These are phyloP conservation scores for Salvia hispanica DNA, from an alignment of 257 asterid species.

Conservation along the genomic window DNA sequence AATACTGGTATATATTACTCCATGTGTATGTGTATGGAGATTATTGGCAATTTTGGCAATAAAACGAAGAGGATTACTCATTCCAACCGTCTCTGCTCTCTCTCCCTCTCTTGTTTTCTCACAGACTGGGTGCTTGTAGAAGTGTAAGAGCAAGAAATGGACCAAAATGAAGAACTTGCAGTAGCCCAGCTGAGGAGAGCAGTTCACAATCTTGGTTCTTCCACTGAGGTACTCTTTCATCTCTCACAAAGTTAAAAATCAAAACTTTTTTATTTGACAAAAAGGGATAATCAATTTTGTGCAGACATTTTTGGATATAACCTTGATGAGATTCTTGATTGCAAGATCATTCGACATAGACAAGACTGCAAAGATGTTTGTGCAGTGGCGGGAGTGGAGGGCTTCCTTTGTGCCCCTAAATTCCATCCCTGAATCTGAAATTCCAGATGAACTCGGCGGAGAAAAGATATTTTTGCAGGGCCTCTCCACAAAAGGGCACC, in stretches of 20 bases:
- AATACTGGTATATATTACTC: not conserved
- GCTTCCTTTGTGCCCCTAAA: conserved; percentile 61
- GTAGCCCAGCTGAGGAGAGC: conserved; percentile 64
- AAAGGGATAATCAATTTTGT: not conserved
- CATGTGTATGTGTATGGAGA: not conserved
- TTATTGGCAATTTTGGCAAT: not conserved
- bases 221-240: conserved; percentile 48
- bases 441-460: conserved; percentile 56
- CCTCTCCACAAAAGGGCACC: conserved; percentile 48
- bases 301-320: conserved; percentile 60
- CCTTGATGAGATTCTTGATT: conserved; percentile 81
- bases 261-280: not conserved
- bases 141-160: conserved; percentile 26
- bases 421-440: conserved; percentile 58
- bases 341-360: conserved; percentile 81
- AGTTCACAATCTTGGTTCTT: conserved; percentile 62
- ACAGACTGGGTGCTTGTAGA: not conserved
- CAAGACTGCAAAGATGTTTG: conserved; percentile 85
- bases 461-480: conserved; percentile 66
- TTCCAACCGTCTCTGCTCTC: not conserved
- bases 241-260: conserved; percentile 21
- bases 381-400: conserved; percentile 85
- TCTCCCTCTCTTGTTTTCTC: not conserved
- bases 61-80: not conserved
- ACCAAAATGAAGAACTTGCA: conserved; percentile 40